Percentiles rank a stretch among this genome's conserved stretches.
Evolutionary conservation across 148 eudicot species (phyloP).

Genomic region (Polygonum maritimum): DNA sequence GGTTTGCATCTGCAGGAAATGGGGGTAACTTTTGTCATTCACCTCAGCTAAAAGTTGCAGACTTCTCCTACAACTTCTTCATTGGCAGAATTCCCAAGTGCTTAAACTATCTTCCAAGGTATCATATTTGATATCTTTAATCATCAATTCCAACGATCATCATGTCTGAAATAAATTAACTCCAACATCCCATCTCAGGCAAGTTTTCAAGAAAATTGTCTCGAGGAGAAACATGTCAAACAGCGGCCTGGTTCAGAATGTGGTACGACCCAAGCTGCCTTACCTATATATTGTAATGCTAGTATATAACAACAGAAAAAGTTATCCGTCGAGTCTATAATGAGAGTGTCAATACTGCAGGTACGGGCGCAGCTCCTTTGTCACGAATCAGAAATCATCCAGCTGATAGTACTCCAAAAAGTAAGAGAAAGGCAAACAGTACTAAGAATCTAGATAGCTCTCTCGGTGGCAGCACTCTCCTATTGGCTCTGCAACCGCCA

Average conservation of each 20-base stretch:
- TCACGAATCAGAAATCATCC: conserved; percentile 35
- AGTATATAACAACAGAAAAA: not conserved
- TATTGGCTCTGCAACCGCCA: too few species aligned
- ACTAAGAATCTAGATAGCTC: conserved; percentile 32
- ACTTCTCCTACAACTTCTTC: too few species aligned
- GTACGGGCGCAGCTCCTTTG: conserved; percentile 42
- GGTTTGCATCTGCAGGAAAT: too few species aligned
- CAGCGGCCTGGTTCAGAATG: conserved; percentile 61
- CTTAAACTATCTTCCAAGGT: conserved; percentile 77
- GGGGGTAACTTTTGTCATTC: too few species aligned
- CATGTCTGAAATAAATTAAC: not conserved
- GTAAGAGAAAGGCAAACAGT: conserved; percentile 24
- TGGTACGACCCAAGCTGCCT: too few species aligned
- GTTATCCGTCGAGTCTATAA: not conserved
- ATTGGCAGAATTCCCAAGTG: too few species aligned
- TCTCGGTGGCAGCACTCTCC: too few species aligned
- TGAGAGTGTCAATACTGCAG: conserved; percentile 20
- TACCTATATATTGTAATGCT: not conserved
- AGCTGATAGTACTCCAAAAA: conserved; percentile 9
- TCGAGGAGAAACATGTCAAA: conserved; percentile 49
- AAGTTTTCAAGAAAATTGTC: conserved; percentile 90
- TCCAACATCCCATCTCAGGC: conserved; percentile 26
- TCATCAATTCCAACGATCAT: not conserved
- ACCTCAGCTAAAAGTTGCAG: too few species aligned
- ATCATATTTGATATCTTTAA: not conserved